A percentile compares a stretch with the other conserved stretches of the same genome.
Evolutionary conservation across 257 asterid genomes (phyloP).

Genomic region (Solanum bulbocastanum): DNA sequence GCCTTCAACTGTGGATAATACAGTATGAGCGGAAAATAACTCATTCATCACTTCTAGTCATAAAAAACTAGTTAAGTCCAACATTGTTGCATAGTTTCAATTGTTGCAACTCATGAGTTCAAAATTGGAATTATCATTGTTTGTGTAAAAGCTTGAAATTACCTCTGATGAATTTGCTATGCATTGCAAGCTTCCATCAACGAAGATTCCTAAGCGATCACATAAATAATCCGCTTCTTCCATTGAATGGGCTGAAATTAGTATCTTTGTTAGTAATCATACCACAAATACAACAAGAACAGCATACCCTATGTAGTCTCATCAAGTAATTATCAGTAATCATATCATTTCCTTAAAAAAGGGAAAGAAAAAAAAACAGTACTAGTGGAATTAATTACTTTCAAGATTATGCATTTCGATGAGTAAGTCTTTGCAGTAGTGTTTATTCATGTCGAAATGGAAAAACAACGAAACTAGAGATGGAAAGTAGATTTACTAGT

Average conservation of each 20-base stretch:
- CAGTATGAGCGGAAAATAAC: not conserved
- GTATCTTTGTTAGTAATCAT: not conserved
- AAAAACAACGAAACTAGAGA: not conserved
- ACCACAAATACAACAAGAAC: not conserved
- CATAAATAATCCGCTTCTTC: conserved; percentile 98
- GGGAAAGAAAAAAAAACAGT: not conserved
- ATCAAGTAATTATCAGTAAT: not conserved
- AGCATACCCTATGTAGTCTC: not conserved
- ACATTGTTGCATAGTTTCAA: not conserved
- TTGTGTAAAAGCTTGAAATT: conserved; percentile 1
- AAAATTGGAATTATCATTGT: not conserved
- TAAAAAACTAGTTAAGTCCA: not conserved
- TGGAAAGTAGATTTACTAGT: conserved; percentile 42
- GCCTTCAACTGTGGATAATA: conserved; percentile 58
- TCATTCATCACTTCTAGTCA: not conserved
- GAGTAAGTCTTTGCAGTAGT: not conserved
- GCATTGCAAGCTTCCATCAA: conserved; percentile 90
- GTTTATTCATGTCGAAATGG: not conserved
- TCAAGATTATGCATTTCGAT: not conserved
- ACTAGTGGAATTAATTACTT: not conserved
- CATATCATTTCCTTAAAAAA: not conserved
- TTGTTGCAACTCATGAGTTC: not conserved
- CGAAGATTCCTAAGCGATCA: conserved; percentile 87
- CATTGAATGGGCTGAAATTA: conserved; percentile 89
- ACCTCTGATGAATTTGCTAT: conserved; percentile 93